Base-by-base conservation (phyloP, 345 rosid species). In the Angophora floribunda region DNA sequence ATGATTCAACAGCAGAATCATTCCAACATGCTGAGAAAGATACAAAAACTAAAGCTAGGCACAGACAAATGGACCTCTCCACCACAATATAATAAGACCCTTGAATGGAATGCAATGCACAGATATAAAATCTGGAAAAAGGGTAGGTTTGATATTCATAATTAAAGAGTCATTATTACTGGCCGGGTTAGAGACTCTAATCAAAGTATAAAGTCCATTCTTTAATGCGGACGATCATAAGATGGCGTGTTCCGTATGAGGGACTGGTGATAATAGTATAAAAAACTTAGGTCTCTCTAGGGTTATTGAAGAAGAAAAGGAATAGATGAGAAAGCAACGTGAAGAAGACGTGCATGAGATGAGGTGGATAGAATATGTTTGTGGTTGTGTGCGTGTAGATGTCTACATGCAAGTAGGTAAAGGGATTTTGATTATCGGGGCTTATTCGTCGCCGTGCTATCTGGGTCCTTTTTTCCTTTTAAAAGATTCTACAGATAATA, bases 261-360 rank as follows among this genome's bases (percentile, higher is more conserved):
- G 21, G 49, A 75, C 84, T 26, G 26, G 9, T 36, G 36, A 52
- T 51, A 16, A 32, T 86, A 51, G 50, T 17, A 11, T 82, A 36
- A 36, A 36, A 32, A 21, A 13, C 19, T 32, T 55, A 86, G 50
- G 24, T 57, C 28, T 44, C 52, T 63, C 80, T 87, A 86, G 86
- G 88, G 85, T 85, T 88, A 63, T 67, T 78, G 32, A 50, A 87
- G 61, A 87, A 7, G 32, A 52, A 86, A 50, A 4, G 51, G 49
- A 63, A 47, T 75, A 44, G 87, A 30, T 57, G 80, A 86, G 88
- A 88, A 87, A 90, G 89, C 90, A 86, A 91, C 93, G 92, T 94
- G 97, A 90, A 87, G 92, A 80, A 91, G 95, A 93, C 95, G 96
- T 94, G 97, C 95, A 91, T 94, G 96, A 89, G 90, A 91, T 91